Conservation (phyloP, 768 basidiomycete genomes). For the Stropharia rugosoannulata region DNA sequence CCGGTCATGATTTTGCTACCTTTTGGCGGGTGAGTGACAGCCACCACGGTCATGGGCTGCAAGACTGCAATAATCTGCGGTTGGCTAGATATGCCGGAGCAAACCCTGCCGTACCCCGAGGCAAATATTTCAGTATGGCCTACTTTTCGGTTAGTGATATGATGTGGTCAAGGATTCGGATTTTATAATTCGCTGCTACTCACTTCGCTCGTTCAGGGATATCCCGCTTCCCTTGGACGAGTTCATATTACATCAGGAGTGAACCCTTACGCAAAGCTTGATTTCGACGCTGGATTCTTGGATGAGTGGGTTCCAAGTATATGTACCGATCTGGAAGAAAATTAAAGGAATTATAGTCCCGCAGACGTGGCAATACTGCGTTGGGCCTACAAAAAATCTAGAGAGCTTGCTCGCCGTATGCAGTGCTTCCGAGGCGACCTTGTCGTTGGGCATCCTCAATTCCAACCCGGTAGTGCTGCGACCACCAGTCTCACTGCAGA, state of each 20-base stretch:
- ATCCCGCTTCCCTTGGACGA: slow-evolving; percentile 46
- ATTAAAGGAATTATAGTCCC: slow-evolving; percentile 19
- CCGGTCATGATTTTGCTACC: slow-evolving; percentile 45
- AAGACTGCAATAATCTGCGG: background rate
- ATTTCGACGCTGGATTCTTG: slow-evolving; percentile 47
- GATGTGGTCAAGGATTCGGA: background rate
- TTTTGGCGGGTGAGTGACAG: slow-evolving; percentile 34
- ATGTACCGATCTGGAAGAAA: background rate
- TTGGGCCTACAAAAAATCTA: slow-evolving; percentile 53
- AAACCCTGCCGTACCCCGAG: slow-evolving; percentile 13
- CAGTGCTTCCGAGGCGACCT: slow-evolving; percentile 39
- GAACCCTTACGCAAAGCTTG: slow-evolving; percentile 38
- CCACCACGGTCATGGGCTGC: background rate
- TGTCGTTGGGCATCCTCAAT: slow-evolving; percentile 32
- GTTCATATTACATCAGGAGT: slow-evolving; percentile 46
- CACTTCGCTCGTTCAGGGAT: slow-evolving; percentile 25
- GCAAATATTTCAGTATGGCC: slow-evolving; percentile 20
- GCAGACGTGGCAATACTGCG: slow-evolving; percentile 45
- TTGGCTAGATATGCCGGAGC: slow-evolving; percentile 18
- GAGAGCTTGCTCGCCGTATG: slow-evolving; percentile 60
- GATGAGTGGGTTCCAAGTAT: slow-evolving; percentile 32
- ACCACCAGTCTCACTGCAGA: slow-evolving; percentile 22
- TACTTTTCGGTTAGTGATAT: slow-evolving; percentile 15
- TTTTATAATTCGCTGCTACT: background rate
- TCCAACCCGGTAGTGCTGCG: slow-evolving; percentile 29